Percentiles rank a stretch among this genome's conserved stretches.
Evolutionary conservation across 108 stramenopile genomes (phyloP).

Genomic region (Nannochloropsis oceanica): DNA sequence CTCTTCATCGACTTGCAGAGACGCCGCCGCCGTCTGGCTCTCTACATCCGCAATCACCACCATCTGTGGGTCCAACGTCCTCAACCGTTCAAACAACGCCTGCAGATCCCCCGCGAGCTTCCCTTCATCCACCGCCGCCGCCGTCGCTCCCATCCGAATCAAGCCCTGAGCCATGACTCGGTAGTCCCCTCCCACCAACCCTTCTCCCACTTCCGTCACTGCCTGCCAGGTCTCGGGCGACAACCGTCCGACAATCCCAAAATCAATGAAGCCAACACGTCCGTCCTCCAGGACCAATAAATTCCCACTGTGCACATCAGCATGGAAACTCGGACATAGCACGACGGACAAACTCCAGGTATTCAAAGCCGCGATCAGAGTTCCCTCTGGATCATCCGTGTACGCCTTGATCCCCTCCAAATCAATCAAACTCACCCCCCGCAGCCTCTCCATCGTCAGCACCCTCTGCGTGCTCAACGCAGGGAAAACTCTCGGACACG

Average conservation of each 20-base stretch:
- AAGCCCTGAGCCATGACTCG: slow-evolving; percentile 10
- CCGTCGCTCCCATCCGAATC: slow-evolving; percentile 39
- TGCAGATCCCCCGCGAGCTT: slow-evolving; percentile 71
- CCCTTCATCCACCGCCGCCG: slow-evolving; percentile 57
- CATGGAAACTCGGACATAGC: slow-evolving; percentile 83
- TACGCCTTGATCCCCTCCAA: slow-evolving; percentile 46
- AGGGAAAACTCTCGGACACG: slow-evolving; percentile 1
- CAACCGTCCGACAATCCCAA: slow-evolving; percentile 87
- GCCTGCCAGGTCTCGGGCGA: slow-evolving; percentile 63
- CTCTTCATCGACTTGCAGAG: slow-evolving; percentile 53
- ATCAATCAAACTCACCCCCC: slow-evolving; percentile 73
- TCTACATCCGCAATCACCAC: slow-evolving; percentile 42
- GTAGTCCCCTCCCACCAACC: slow-evolving; percentile 58
- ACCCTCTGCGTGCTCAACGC: slow-evolving; percentile 55
- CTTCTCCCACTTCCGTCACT: slow-evolving; percentile 60
- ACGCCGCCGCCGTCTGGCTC: slow-evolving; percentile 15
- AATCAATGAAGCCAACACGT: slow-evolving; percentile 88
- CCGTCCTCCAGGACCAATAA: slow-evolving; percentile 59
- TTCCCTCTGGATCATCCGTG: slow-evolving; percentile 55
- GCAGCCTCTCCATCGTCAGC: slow-evolving; percentile 71
- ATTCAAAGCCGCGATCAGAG: slow-evolving; percentile 75
- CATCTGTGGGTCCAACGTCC: slow-evolving; percentile 55
- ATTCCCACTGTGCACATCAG: slow-evolving; percentile 78
- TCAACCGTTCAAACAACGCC: slow-evolving; percentile 52
- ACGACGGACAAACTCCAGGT: slow-evolving; percentile 76